These are phyloP conservation scores for Polytrichum formosum DNA, from an alignment of 225 moss, liverwort and hornwort genomes.

Conservation along the genomic window DNA sequence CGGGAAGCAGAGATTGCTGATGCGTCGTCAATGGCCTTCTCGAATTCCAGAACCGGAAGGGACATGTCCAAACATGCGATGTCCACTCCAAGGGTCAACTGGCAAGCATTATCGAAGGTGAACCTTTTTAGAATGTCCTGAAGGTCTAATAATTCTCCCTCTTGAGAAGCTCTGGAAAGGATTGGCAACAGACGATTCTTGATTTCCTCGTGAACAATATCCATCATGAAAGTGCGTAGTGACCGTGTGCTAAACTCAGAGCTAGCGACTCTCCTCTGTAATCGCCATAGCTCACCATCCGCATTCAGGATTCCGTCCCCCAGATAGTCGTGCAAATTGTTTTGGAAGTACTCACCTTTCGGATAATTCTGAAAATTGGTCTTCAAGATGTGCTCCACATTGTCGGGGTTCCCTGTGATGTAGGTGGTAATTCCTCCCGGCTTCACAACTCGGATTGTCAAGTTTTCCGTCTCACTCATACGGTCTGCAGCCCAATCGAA, in stretches of 20 bases:
- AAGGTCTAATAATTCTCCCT: slow-evolving; percentile 12
- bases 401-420: slow-evolving; percentile 16
- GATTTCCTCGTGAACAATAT: slow-evolving; percentile 20
- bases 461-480: neutral
- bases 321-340: slow-evolving; percentile 9
- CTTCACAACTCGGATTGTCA: slow-evolving; percentile 4
- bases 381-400: slow-evolving; percentile 34
- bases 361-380: slow-evolving; percentile 37
- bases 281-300: slow-evolving; percentile 26
- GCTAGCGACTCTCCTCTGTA: slow-evolving; percentile 28
- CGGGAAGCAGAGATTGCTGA: neutral
- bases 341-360: slow-evolving; percentile 11
- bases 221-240: slow-evolving; percentile 27
- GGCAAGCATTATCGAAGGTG: slow-evolving; percentile 43
- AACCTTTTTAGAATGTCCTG: slow-evolving; percentile 36
- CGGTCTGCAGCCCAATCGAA: slow-evolving; percentile 6
- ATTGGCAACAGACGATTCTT: slow-evolving; percentile 27
- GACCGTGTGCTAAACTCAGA: slow-evolving; percentile 38
- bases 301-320: slow-evolving; percentile 29
- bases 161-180: slow-evolving; percentile 13
- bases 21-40: slow-evolving; percentile 29
- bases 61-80: slow-evolving; percentile 27
- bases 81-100: slow-evolving; percentile 38
- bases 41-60: slow-evolving; percentile 26
- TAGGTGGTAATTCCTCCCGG: neutral